phyloP scores from a whole-genome alignment of 1,284 basidiomycete genomes.

The Polyporus tsugae region DNA sequence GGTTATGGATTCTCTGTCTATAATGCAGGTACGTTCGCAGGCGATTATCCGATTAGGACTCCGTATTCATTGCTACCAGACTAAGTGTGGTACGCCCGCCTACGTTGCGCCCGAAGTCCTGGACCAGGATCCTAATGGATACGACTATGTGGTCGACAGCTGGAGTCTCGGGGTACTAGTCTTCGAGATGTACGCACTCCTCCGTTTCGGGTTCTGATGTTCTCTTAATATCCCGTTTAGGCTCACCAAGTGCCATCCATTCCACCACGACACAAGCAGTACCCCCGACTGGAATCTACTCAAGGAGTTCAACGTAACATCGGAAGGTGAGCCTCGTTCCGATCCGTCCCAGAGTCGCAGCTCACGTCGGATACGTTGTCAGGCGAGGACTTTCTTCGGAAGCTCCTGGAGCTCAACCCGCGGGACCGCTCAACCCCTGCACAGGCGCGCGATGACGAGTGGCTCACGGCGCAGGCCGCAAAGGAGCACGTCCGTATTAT shows the following conservation, averaged over 20 bases:
- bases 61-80: conserved; percentile 51
- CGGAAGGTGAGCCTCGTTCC: background rate
- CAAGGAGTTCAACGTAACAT: background rate
- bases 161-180: conserved; percentile 95
- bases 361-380: background rate
- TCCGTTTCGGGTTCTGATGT: background rate
- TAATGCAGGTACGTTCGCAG: conserved; percentile 57
- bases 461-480: conserved; percentile 54
- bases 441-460: conserved; percentile 68
- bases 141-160: conserved; percentile 86
- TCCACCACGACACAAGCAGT: background rate
- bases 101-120: conserved; percentile 91
- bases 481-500: background rate
- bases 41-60: no score
- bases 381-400: conserved; percentile 53
- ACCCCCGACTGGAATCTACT: conserved; percentile 9
- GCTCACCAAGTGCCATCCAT: background rate
- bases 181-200: conserved; percentile 75
- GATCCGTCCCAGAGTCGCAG: background rate
- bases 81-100: conserved; percentile 85
- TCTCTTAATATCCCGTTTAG: background rate
- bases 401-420: conserved; percentile 61
- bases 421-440: conserved; percentile 61
- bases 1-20: conserved; percentile 74
- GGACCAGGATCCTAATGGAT: conserved; percentile 67